These are phyloP conservation scores for Phaseolus lunatus DNA, from an alignment of 306 rosid genomes.

Conservation along the genomic window DNA sequence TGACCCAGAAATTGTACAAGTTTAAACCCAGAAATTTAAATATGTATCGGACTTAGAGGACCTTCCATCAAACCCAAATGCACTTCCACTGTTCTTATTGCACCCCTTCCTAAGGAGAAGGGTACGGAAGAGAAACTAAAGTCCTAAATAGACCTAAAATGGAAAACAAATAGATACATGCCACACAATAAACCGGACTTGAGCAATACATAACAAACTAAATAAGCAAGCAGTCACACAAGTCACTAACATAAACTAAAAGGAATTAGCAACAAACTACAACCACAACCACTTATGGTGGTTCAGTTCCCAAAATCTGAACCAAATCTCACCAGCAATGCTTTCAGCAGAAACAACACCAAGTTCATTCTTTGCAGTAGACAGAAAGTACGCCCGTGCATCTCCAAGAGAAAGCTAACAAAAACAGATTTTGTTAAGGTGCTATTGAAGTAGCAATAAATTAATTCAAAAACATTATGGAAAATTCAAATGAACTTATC, in stretches of 20 bases:
- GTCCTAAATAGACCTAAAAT: constrained; percentile 1
- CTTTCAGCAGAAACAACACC: constrained; percentile 94
- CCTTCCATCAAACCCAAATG: neutral
- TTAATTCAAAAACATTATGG: neutral
- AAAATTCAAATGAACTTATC: constrained; percentile 1
- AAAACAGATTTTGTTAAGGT: constrained; percentile 46
- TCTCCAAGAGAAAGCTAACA: constrained; percentile 94
- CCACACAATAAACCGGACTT: neutral
- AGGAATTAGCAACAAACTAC: neutral
- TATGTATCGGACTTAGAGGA: constrained; percentile 10
- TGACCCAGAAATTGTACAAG: neutral
- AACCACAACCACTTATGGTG: constrained; percentile 9
- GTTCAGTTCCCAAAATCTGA: constrained; percentile 32
- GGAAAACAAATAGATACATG: neutral
- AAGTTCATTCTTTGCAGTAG: constrained; percentile 92
- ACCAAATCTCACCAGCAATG: constrained; percentile 67
- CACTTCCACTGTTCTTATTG: neutral
- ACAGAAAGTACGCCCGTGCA: constrained; percentile 83
- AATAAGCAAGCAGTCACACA: neutral
- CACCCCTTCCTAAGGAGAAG: constrained; percentile 17
- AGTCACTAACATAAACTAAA: constrained; percentile 25
- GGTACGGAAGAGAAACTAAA: neutral
- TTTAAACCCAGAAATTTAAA: no score
- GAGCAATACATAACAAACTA: neutral
- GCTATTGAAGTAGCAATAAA: constrained; percentile 26